Conservation (phyloP, 2,329 filamentous ascomycete species). For the Purpureocillium takamizusanense region DNA sequence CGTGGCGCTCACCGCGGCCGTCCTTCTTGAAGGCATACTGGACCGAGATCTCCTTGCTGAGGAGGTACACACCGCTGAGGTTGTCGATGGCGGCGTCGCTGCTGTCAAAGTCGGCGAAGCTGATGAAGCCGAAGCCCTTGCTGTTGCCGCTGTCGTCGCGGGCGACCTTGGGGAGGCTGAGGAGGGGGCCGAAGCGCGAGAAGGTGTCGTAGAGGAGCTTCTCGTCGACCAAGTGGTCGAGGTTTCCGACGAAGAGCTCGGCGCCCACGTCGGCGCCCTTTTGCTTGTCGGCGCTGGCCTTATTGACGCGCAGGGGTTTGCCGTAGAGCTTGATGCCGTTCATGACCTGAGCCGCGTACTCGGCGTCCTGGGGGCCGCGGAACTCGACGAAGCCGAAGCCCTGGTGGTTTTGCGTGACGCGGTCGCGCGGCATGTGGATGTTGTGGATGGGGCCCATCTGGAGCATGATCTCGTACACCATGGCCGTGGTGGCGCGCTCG, state of each 20-base stretch:
- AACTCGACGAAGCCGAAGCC: conserved; percentile 99
- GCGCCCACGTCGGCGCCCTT: conserved; percentile 89
- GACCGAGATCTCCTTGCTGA: conserved; percentile 93
- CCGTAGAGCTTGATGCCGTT: conserved; percentile 90
- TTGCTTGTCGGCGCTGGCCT: conserved; percentile 84
- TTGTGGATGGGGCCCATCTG: conserved; percentile 96
- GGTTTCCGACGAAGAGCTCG: conserved; percentile 92
- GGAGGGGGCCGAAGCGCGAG: conserved; percentile 77
- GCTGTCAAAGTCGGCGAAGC: conserved; percentile 85
- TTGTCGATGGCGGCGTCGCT: conserved; percentile 85
- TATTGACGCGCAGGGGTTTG: conserved; percentile 95
- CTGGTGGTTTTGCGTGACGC: conserved; percentile 92
- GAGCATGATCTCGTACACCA: conserved; percentile 97
- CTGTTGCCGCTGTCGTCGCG: conserved; percentile 80
- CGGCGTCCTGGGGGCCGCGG: conserved; percentile 87
- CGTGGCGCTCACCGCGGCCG: conserved; percentile 91
- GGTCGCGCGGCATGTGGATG: conserved; percentile 95
- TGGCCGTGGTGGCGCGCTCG: conserved; percentile 82
- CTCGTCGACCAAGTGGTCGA: conserved; percentile 91
- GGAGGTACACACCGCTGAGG: conserved; percentile 93
- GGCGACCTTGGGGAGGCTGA: conserved; percentile 82
- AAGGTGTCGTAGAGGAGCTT: conserved; percentile 94
- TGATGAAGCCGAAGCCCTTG: conserved; percentile 96
- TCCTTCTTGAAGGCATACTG: conserved; percentile 99
- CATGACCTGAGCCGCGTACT: conserved; percentile 94